Evolutionary conservation across 768 basidiomycete species (phyloP).

Genomic region (Mycena polygramma): DNA sequence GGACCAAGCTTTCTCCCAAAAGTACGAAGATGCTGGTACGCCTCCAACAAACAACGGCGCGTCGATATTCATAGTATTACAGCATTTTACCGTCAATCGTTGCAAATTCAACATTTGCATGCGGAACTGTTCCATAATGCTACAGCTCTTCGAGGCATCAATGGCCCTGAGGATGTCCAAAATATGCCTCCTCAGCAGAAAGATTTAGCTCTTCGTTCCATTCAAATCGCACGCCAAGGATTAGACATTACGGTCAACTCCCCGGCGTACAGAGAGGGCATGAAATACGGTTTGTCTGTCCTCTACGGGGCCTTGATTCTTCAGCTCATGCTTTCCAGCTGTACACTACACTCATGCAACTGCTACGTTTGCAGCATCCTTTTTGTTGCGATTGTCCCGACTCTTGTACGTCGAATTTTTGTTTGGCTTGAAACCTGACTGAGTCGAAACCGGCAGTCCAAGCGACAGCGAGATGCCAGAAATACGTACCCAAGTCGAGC

Average conservation of each 20-base stretch:
- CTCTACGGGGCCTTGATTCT: not conserved
- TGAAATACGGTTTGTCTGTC: conserved; percentile 84
- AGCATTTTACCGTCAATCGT: conserved; percentile 91
- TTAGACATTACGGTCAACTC: conserved; percentile 90
- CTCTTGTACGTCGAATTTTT: conserved; percentile 74
- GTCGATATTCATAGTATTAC: conserved; percentile 9
- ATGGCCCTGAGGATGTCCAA: conserved; percentile 87
- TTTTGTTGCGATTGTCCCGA: conserved; percentile 87
- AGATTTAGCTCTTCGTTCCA: conserved; percentile 85
- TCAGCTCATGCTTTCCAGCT: conserved; percentile 56
- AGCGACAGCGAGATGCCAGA: conserved; percentile 83
- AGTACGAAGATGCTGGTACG: conserved; percentile 86
- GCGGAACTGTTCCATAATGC: conserved; percentile 90
- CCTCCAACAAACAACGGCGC: conserved; percentile 6
- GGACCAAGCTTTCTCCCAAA: conserved; percentile 84
- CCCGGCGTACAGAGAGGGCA: conserved; percentile 87
- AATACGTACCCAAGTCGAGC: conserved; percentile 83
- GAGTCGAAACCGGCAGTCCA: conserved; percentile 63
- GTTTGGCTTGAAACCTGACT: not conserved
- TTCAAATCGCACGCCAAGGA: conserved; percentile 83
- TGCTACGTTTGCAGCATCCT: conserved; percentile 93
- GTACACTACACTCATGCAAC: conserved; percentile 94
- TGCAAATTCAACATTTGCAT: conserved; percentile 89
- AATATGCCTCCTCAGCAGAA: conserved; percentile 85
- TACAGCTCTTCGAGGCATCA: conserved; percentile 85